Percentiles rank a stretch among this genome's conserved stretches.
Evolutionary conservation across 2,329 filamentous ascomycete genomes (phyloP).

Genomic region (Triangularia setosa): DNA sequence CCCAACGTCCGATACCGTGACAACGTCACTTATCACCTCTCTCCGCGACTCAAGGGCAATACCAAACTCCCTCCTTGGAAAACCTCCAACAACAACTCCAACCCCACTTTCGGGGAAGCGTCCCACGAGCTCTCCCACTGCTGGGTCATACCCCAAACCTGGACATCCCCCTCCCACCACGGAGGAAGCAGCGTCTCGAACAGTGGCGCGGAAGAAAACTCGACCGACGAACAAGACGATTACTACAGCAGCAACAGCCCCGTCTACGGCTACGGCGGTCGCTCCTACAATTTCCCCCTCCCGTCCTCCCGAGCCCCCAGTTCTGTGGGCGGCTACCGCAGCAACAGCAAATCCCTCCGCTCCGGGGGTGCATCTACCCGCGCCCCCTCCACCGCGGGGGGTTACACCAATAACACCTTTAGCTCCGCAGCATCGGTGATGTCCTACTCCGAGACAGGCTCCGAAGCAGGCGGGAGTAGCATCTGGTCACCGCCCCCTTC

Average conservation of each 20-base stretch:
- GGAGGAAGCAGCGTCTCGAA: conserved; percentile 27
- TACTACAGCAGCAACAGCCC: conserved; percentile 25
- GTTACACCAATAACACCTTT: conserved; percentile 17
- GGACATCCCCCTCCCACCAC: conserved; percentile 30
- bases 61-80: conserved; percentile 54
- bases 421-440: conserved; percentile 30
- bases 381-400: conserved; percentile 22
- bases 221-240: conserved; percentile 3
- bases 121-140: conserved; percentile 51
- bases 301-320: conserved; percentile 24
- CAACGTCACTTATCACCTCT: conserved; percentile 54
- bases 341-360: conserved; percentile 8
- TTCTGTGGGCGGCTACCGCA: conserved; percentile 23
- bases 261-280: conserved; percentile 10
- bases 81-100: conserved; percentile 24
- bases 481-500: conserved; percentile 21
- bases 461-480: conserved; percentile 27
- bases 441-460: conserved; percentile 25
- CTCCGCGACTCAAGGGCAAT: conserved; percentile 47
- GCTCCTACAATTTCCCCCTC: conserved; percentile 27
- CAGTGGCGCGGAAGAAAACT: conserved; percentile 24
- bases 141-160: conserved; percentile 43
- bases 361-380: conserved; percentile 10
- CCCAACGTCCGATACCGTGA: conserved; percentile 50
- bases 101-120: conserved; percentile 35